Evolutionary conservation across 2,329 filamentous ascomycete species (phyloP).

Genomic region (Neopestalotiopsis sp.): DNA sequence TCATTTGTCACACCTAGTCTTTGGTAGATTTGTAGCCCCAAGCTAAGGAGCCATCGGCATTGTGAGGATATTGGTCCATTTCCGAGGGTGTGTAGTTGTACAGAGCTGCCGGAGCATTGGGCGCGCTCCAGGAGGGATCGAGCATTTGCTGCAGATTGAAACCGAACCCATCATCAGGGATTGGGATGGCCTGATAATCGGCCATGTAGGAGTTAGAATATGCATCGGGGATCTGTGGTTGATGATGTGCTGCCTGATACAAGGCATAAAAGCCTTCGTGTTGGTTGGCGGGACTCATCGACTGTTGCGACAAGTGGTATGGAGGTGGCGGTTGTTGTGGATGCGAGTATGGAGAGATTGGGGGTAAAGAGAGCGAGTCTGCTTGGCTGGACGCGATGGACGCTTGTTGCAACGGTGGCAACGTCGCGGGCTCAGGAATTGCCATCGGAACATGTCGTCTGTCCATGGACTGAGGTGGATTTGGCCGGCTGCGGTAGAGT

Average conservation of each 20-base stretch:
- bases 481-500: slow-evolving; percentile 12
- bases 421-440: slow-evolving; percentile 3
- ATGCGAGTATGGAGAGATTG: slow-evolving; percentile 11
- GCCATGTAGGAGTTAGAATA: slow-evolving; percentile 13
- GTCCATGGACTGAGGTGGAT: slow-evolving; percentile 6
- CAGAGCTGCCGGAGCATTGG: slow-evolving; percentile 16
- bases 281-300: not conserved
- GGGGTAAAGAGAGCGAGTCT: slow-evolving; percentile 17
- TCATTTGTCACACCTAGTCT: not conserved
- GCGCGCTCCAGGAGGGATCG: slow-evolving; percentile 14
- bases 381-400: slow-evolving; percentile 13
- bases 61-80: slow-evolving; percentile 12
- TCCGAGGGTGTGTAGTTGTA: slow-evolving; percentile 15
- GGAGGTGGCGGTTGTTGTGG: slow-evolving; percentile 9
- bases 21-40: slow-evolving; percentile 7
- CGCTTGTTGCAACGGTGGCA: slow-evolving; percentile 16
- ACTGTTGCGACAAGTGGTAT: not conserved
- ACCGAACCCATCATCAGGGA: slow-evolving; percentile 18
- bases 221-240: not conserved
- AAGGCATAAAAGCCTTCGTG: slow-evolving; percentile 17
- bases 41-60: not conserved
- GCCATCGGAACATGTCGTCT: slow-evolving; percentile 1
- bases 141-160: slow-evolving; percentile 20
- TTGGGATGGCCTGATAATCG: slow-evolving; percentile 14
- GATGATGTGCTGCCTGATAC: slow-evolving; percentile 17